phyloP scores from a whole-genome alignment of 2,329 filamentous ascomycete species.

The Elsinoe ampelina region DNA sequence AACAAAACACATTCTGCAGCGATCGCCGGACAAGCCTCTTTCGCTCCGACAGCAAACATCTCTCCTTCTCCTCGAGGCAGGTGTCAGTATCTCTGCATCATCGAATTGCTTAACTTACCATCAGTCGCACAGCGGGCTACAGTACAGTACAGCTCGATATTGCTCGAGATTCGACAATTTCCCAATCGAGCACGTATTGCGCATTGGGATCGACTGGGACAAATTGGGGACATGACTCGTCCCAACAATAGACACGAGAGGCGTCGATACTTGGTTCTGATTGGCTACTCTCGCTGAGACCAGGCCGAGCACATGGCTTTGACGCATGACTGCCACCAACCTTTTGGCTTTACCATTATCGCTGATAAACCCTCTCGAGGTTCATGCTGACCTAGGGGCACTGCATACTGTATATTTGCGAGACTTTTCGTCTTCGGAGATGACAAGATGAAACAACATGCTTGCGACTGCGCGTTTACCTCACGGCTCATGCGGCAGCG shows the following conservation, averaged over 20 bases:
- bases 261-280: not conserved
- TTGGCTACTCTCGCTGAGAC: not conserved
- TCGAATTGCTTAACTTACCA: not conserved
- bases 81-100: not conserved
- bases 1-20: not conserved
- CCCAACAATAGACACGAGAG: constrained; percentile 1
- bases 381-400: not conserved
- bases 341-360: not conserved
- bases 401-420: not conserved
- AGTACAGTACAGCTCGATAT: not conserved
- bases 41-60: not conserved
- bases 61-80: not conserved
- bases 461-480: not conserved
- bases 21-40: constrained; percentile 1
- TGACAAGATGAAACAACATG: not conserved
- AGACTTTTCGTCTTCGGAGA: not conserved
- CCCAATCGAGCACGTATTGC: constrained; percentile 11
- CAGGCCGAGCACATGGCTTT: not conserved
- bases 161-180: constrained; percentile 4
- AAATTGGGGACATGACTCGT: constrained; percentile 6
- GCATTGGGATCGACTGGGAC: constrained; percentile 7
- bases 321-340: not conserved
- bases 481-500: not conserved
- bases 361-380: not conserved
- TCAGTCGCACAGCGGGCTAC: not conserved